Evolutionary conservation across 129 eudicot species (phyloP).

Genomic region (Flaveria ramosissima): DNA sequence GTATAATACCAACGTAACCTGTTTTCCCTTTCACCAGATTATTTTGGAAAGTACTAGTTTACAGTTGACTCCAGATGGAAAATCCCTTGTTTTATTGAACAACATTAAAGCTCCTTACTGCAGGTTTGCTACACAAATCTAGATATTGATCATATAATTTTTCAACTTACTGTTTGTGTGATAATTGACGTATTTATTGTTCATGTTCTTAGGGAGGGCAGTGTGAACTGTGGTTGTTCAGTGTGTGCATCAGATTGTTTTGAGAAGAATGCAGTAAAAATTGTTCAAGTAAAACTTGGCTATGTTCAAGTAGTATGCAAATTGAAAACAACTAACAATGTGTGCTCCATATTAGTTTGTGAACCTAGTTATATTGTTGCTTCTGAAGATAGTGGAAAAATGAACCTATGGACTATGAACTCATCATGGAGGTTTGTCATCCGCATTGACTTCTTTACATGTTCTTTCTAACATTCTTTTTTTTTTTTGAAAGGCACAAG

Average conservation of each 20-base stretch:
- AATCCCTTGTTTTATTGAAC: slow-evolving; percentile 59
- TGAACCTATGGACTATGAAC: slow-evolving; percentile 91
- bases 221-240: slow-evolving; percentile 62
- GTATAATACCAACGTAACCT: not conserved
- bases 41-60: slow-evolving; percentile 52
- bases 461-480: slow-evolving; percentile 13
- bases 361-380: slow-evolving; percentile 73
- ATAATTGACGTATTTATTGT: slow-evolving; percentile 11
- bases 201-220: slow-evolving; percentile 55
- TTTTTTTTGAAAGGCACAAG: not conserved
- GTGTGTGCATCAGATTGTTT: slow-evolving; percentile 55
- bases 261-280: slow-evolving; percentile 72
- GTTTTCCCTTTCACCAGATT: slow-evolving; percentile 47
- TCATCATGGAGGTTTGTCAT: slow-evolving; percentile 81
- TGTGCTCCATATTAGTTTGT: slow-evolving; percentile 75
- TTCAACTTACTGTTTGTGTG: slow-evolving; percentile 19
- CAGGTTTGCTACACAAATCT: slow-evolving; percentile 49
- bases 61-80: slow-evolving; percentile 83
- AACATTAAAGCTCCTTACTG: slow-evolving; percentile 68
- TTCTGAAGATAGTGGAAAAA: slow-evolving; percentile 73
- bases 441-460: slow-evolving; percentile 14
- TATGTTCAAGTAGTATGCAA: slow-evolving; percentile 58
- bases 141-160: not conserved
- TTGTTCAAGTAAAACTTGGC: slow-evolving; percentile 73
- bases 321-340: slow-evolving; percentile 48